Base-by-base conservation (phyloP, 1,139 yeast genomes). In the Nematodospora anomalae region DNA sequence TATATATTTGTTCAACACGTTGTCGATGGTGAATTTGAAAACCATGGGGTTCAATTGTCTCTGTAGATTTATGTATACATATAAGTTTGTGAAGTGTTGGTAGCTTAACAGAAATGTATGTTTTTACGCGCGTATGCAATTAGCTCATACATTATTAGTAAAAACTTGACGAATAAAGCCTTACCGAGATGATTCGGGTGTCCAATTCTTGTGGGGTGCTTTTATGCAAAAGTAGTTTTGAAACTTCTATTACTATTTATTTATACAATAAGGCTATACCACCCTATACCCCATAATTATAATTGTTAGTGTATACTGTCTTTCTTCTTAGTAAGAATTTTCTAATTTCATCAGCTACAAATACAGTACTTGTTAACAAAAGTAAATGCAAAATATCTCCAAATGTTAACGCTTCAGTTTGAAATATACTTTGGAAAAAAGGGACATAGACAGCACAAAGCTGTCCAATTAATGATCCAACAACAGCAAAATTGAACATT, bases 401-500 rank as follows among this genome's bases (percentile, higher is more conserved):
- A 6, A 88, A 56, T 32, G 74, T 68, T 41, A 92, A 70, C 0
- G 96, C 89, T 62, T 92, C 97, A 3, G 98, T 92, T 60, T 92
- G 97, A 74, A 92, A 92, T 41, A 92, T 78, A 7, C 78, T 58
- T 62, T 92, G 97, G 71, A 92, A 84, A 54, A 90, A 88, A 41
- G 97, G 96, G 32, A 90, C 75, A 57, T 92, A 92, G 39, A 92
- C 83, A 20, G 96, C 97, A 57, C 95, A 85, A 45, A 90, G 60
- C 62, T 92, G 97, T n/a, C 97, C 97, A 31, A 87, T 40, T 30
- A 92, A 62, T 1, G 97, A 88, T 2, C 95, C 87, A n/a, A 83
- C 76, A 12, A 90, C 96, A 0, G 98, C 96, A 48, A 83, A 68
- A 55, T 92, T 92, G 67, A 92, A 92, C 96, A 90, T 90, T 44